Evolutionary conservation across 2,329 filamentous ascomycete species (phyloP), one percentile per base, ranked within the genome.

Genomic region (Colletotrichum costaricense): DNA sequence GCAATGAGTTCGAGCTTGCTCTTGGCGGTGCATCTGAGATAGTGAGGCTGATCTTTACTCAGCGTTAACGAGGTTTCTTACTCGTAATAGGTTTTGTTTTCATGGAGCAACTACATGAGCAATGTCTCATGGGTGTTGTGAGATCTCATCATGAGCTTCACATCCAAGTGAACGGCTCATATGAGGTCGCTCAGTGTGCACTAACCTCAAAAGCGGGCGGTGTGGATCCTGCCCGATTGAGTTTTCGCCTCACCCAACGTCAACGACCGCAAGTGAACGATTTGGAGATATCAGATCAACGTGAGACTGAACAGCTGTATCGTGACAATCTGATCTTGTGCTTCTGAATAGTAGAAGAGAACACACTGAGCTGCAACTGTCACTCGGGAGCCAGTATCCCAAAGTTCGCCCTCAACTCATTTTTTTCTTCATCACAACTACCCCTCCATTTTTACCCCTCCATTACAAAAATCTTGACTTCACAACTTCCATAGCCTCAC

Each of bases 181-280:
- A 65, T 42, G 52, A 46, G 16, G 55, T 46, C 60, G 62, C 46
- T 54, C 22, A 19, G 12, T 5, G 28, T 30, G 19, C 58, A 58
- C 28, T 14, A 22, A 12, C 19, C 56, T 66, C 33, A 19, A 70
- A 33, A 65, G 35, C 67, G 60, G 67, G 67, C 67, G 56, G 62
- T 71, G 71, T 73, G 71, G 60, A 62, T 42, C 67, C 67, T 59
- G 54, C 70, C 71, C 49, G 60, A 66, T 71, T 71, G 71, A 71
- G 67, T 73, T 73, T 73, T 73, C 67, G 71, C 67, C 70, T 70
- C 46, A 70, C 33, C 57, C 35, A 38, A 63, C 30, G 35, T 52
- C 71, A 66, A 46, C 66, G 11, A 16, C 22, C 54, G 22, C 30
- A 28, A 7, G 30, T 35, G 2, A 22, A 28, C 22, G 26, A 28